Conservation (phyloP, 2,329 filamentous ascomycete species). For the Cadophora malorum region DNA sequence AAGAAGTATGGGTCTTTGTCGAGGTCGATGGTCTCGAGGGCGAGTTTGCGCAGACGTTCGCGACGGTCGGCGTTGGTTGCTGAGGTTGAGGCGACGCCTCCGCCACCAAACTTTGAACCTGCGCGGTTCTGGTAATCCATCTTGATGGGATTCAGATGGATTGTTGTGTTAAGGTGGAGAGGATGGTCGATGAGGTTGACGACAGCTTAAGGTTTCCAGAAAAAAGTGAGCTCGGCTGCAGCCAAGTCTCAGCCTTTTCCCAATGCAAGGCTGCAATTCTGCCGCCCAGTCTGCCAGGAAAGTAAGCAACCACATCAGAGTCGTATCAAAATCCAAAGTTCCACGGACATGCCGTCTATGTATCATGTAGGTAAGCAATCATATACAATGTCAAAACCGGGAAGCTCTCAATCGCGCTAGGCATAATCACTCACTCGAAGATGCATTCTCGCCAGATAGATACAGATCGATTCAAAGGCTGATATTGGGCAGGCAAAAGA, state of each 20-base stretch:
- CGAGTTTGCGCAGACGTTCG: constrained; percentile 96
- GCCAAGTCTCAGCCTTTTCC: constrained; percentile 38
- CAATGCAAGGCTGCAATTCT: constrained; percentile 29
- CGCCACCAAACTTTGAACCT: constrained; percentile 97
- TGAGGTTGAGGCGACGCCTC: constrained; percentile 91
- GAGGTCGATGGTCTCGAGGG: constrained; percentile 97
- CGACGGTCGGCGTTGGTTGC: constrained; percentile 96
- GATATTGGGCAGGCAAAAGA: constrained; percentile 66
- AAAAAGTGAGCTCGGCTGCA: constrained; percentile 17
- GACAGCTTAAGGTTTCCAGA: background rate
- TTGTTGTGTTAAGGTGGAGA: constrained; percentile 8
- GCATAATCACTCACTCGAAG: background rate
- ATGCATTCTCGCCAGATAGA: background rate
- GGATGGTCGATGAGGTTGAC: constrained; percentile 6
- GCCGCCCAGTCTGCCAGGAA: background rate
- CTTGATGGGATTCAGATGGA: constrained; percentile 22
- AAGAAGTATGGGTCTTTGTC: constrained; percentile 99
- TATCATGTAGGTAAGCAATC: constrained; percentile 21
- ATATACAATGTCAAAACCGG: too few species aligned
- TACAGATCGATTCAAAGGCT: background rate
- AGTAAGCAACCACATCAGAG: background rate
- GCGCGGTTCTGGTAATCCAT: constrained; percentile 90
- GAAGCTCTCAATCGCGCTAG: background rate
- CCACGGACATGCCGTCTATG: background rate
- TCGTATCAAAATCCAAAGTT: background rate